Percentiles rank a stretch among this genome's conserved stretches.
These are phyloP conservation scores for Paraphoma chrysanthemicola DNA, from an alignment of 2,329 filamentous ascomycete species.

Conservation along the genomic window DNA sequence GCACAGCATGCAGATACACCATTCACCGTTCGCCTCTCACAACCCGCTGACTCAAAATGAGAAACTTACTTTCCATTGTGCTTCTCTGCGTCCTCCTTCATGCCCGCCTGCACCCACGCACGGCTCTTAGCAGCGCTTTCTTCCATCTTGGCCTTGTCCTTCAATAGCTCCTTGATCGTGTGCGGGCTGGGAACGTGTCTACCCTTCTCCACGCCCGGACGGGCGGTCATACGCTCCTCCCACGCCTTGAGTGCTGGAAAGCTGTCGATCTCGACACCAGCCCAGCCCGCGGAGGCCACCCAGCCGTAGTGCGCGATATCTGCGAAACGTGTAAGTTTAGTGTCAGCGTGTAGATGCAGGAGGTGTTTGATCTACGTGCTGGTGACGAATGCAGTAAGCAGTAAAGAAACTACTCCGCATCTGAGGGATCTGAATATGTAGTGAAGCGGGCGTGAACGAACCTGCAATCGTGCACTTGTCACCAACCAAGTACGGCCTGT, in stretches of 20 bases:
- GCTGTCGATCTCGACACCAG: slow-evolving; percentile 72
- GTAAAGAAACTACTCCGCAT: neutral
- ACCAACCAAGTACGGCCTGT: slow-evolving; percentile 64
- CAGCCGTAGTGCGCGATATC: slow-evolving; percentile 85
- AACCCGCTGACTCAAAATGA: neutral
- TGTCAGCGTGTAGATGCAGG: neutral
- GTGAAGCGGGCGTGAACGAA: slow-evolving; percentile 11
- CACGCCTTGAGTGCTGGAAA: slow-evolving; percentile 80
- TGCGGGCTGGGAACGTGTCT: slow-evolving; percentile 73
- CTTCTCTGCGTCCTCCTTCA: slow-evolving; percentile 66
- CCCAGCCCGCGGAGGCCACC: slow-evolving; percentile 67
- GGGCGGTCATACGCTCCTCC: slow-evolving; percentile 72
- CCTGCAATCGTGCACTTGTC: slow-evolving; percentile 66
- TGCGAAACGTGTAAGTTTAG: slow-evolving; percentile 14
- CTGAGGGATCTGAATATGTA: too few relatives aligned
- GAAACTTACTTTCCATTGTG: slow-evolving; percentile 33
- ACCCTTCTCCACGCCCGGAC: slow-evolving; percentile 78
- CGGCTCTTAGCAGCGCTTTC: slow-evolving; percentile 58
- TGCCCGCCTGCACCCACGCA: slow-evolving; percentile 72
- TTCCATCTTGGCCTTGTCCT: slow-evolving; percentile 66
- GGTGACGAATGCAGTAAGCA: neutral
- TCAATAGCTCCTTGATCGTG: slow-evolving; percentile 65
- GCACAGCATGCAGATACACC: neutral
- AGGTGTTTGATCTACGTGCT: neutral
- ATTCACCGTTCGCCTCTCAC: neutral